Base-by-base conservation (phyloP, 257 asterid species). In the Cinchona pubescens region DNA sequence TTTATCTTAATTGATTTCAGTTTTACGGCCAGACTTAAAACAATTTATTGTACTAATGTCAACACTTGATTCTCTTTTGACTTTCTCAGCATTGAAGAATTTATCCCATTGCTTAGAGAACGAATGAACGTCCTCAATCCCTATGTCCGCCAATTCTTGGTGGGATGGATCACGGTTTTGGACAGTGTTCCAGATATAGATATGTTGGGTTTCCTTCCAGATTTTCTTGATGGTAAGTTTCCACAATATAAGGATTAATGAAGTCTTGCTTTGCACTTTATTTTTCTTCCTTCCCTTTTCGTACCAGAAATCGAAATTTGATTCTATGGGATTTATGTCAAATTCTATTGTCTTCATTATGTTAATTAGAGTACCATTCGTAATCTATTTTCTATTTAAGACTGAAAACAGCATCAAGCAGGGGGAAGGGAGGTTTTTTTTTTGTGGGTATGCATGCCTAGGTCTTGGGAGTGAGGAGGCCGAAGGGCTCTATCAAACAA, bases 111-210 rank as follows among this genome's bases (percentile, higher is more conserved):
- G 88, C 80, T 95, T 88, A 90, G 99, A 80, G 99, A 93, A 76
- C 87, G 99, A 45, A 93, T 95, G 99, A 95, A 95, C 84, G 96
- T 95, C 81, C 91, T 95, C 78, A 91, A 91, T 76, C 98, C 99
- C 74, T 91, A 88, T 83, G 97, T 95, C 75, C 98, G 99, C 81
- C 99, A 93, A 81, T 95, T 95, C 86, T 86, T 95, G 87, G 99
- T 95, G 15, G 99, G 99, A 69, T 95, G 99, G 99, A 95, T 95
- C 84, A 95, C 99, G 67, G 99, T 95, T 79, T 88, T 95, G 76
- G 99, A 95, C 84, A 95, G 99, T 80, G 99, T 95, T 83, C 99
- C 99, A 49, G 99, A 93, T 72, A 95, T 95, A 49, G 99, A 95
- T 85, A 95, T 95, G 99, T 91, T 95, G 78, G 99, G 99, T 38